Conservation (phyloP, 495 filamentous ascomycete genomes). For the Staphylotrichum longicolle region DNA sequence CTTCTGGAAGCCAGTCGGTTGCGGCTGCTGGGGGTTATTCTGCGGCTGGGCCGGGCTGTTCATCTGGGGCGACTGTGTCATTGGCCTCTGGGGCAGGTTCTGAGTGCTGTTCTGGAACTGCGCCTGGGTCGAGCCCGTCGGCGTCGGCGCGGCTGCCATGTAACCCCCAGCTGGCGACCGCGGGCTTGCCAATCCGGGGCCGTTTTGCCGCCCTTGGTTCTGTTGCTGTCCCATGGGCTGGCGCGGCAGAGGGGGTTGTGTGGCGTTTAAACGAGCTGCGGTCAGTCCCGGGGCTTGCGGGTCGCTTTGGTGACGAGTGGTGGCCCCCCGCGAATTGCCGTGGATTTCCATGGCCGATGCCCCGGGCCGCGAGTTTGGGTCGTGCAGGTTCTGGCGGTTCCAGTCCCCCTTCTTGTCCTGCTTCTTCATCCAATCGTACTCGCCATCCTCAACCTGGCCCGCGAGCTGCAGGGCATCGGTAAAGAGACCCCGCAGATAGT, state of each 20-base stretch:
- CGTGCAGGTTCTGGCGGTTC: conserved; percentile 63
- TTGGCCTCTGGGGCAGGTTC: conserved; percentile 70
- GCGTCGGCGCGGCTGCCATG: conserved; percentile 56
- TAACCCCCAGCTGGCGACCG: conserved; percentile 71
- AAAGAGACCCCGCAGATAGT: conserved; percentile 94
- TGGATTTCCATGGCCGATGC: conserved; percentile 77
- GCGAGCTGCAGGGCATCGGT: conserved; percentile 94
- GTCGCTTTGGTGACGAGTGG: conserved; percentile 57
- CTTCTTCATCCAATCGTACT: conserved; percentile 99
- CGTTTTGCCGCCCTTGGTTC: conserved; percentile 85
- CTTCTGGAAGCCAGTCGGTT: conserved; percentile 63
- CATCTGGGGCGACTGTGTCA: conserved; percentile 54
- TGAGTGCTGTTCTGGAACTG: conserved; percentile 89
- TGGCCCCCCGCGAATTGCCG: conserved; percentile 55
- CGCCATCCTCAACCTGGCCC: conserved; percentile 94
- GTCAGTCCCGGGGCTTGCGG: conserved; percentile 61
- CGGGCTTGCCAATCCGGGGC: conserved; percentile 66
- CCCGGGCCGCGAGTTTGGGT: conserved; percentile 68
- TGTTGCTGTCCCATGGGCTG: conserved; percentile 68
- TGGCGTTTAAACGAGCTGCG: conserved; percentile 94
- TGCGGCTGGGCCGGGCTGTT: conserved; percentile 42
- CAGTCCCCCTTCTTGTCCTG: conserved; percentile 90
- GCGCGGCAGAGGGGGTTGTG: conserved; percentile 82
- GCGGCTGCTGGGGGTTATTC: conserved; percentile 45
- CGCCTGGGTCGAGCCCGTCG: conserved; percentile 78